phyloP scores from a whole-genome alignment of 2,329 filamentous ascomycete species.

The Chaetomium sp. region DNA sequence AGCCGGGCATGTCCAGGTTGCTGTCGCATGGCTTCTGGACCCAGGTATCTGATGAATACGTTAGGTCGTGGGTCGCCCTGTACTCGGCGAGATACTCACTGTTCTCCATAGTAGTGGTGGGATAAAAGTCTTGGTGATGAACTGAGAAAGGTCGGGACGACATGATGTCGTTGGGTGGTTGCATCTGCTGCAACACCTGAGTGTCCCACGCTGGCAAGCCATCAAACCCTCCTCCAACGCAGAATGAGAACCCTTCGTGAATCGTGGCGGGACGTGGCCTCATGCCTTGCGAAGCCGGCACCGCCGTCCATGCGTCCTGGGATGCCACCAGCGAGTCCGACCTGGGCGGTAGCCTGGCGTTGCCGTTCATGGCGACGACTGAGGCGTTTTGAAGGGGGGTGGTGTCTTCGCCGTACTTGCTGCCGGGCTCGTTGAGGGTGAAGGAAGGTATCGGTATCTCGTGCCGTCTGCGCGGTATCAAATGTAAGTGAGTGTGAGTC shows the following conservation, averaged over 20 bases:
- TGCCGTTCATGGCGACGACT: constrained; percentile 45
- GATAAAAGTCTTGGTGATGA: constrained; percentile 50
- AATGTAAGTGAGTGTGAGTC: constrained; percentile 32
- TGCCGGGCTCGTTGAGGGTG: constrained; percentile 41
- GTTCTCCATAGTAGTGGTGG: constrained; percentile 42
- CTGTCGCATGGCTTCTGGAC: constrained; percentile 52
- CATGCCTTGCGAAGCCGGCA: constrained; percentile 44
- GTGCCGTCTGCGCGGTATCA: constrained; percentile 35
- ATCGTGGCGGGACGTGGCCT: constrained; percentile 53
- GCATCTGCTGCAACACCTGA: constrained; percentile 45
- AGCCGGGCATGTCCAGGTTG: constrained; percentile 45
- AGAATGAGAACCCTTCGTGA: constrained; percentile 56
- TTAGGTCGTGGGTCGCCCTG: constrained; percentile 14
- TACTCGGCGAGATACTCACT: constrained; percentile 34
- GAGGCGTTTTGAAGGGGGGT: constrained; percentile 37
- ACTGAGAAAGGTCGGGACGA: constrained; percentile 49
- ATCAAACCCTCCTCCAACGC: constrained; percentile 47
- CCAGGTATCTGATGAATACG: constrained; percentile 38
- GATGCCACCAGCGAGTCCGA: constrained; percentile 41
- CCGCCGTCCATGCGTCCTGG: constrained; percentile 46
- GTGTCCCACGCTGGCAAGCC: constrained; percentile 52
- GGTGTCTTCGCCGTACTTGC: constrained; percentile 41
- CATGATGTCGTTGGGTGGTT: constrained; percentile 45
- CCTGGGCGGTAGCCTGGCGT: constrained; percentile 44
- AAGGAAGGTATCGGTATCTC: constrained; percentile 45